Evolutionary conservation across 2,329 filamentous ascomycete species (phyloP).

Genomic region (Talaromyces funiculosus): DNA sequence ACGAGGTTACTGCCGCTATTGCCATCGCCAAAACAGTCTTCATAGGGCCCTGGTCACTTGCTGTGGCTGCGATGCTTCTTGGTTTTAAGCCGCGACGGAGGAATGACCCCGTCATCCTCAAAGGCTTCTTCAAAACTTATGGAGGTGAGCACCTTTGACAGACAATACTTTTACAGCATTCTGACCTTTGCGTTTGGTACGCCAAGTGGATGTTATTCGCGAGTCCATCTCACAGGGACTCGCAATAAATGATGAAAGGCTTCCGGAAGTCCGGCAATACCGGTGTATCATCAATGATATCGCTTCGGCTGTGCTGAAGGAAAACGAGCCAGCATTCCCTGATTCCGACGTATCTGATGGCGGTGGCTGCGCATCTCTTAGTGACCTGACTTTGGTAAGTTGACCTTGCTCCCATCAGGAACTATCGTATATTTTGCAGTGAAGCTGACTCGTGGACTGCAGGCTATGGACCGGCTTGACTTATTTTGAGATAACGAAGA

Average conservation of each 20-base stretch:
- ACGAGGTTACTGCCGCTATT: background rate
- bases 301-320: background rate
- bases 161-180: background rate
- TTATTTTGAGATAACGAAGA: background rate
- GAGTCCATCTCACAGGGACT: background rate
- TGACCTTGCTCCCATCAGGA: too few relatives aligned
- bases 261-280: background rate
- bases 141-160: background rate
- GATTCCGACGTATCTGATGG: background rate
- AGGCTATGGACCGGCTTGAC: background rate
- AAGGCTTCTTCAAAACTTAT: background rate
- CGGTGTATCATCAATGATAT: background rate
- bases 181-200: background rate
- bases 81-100: background rate
- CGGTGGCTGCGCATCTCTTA: background rate
- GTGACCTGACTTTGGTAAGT: background rate
- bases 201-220: background rate
- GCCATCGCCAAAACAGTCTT: background rate
- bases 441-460: background rate
- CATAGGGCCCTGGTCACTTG: background rate
- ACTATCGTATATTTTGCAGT: background rate
- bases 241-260: background rate
- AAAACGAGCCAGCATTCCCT: too few relatives aligned
- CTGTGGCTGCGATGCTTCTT: background rate
- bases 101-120: background rate